Conservation (phyloP, 1,284 basidiomycete species). For the Uromyces viciae-fabae region DNA sequence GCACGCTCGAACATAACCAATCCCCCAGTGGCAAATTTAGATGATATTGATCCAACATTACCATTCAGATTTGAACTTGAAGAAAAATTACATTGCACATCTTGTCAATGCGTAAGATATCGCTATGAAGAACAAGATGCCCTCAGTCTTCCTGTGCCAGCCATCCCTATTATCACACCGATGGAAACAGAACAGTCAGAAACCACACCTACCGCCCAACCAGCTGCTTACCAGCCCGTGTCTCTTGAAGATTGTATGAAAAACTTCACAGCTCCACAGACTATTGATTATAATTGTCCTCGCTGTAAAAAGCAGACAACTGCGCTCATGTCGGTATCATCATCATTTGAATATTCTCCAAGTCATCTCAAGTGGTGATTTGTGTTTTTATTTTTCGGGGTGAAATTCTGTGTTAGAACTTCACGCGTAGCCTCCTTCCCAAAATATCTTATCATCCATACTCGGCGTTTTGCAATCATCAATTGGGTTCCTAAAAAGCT, state of each 20-base stretch:
- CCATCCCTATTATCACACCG: constrained; percentile 56
- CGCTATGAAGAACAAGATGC: constrained; percentile 73
- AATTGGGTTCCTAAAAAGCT: constrained; percentile 97
- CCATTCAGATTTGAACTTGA: constrained; percentile 78
- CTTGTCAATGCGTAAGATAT: constrained; percentile 84
- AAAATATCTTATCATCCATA: constrained; percentile 79
- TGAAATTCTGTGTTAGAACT: constrained; percentile 59
- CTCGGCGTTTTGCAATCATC: constrained; percentile 89
- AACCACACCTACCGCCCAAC: constrained; percentile 64
- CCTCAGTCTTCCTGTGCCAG: constrained; percentile 75
- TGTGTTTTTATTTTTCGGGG: not conserved
- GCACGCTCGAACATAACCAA: constrained; percentile 51
- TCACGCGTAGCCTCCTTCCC: constrained; percentile 81
- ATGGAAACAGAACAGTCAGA: constrained; percentile 50
- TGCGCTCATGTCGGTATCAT: constrained; percentile 57
- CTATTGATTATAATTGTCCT: constrained; percentile 66
- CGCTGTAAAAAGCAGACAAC: constrained; percentile 56
- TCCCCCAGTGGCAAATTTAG: constrained; percentile 54
- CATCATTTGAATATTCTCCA: constrained; percentile 60
- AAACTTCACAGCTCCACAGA: constrained; percentile 65
- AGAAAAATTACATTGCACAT: constrained; percentile 75
- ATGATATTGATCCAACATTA: constrained; percentile 63
- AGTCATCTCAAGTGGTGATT: not conserved
- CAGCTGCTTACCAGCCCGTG: constrained; percentile 65
- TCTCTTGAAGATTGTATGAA: constrained; percentile 68